Base-by-base conservation (phyloP, 345 rosid species). In the Salix koriyanagi region DNA sequence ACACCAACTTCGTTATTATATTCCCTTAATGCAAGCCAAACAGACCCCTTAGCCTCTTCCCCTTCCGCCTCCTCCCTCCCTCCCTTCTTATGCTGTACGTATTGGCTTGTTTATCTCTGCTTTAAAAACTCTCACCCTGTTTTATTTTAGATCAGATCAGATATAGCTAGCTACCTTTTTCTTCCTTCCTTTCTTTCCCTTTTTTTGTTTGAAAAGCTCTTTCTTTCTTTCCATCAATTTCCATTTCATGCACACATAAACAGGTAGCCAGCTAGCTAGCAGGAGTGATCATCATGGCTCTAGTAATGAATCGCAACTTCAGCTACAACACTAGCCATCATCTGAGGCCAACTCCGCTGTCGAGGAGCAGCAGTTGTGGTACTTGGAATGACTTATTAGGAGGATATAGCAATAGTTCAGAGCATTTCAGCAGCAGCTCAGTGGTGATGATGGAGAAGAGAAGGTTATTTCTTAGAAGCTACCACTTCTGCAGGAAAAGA, bases 381-480 rank as follows among this genome's bases (percentile, higher is more conserved):
- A 50, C 58, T 50, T 50, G 58, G 58, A 50, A 50, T 50, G 58
- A 50, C n/a, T 50, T 50, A 6, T 50, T 50, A 50, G 58, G 52
- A 46, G 52, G 52, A 46, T 46, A 46, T 14, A 46, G 52, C 52
- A 46, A 46, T 15, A 46, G 52, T 14, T 46, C 52, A 15, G 52
- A 46, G 52, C 18, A 46, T 46, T 46, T 13, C 52, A 46, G 19
- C 52, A 46, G 41, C 74, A 71, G 39, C 71, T 71, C 44, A 50
- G 37, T 26, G 19, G 60, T 75, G 83, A 78, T 87, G 85, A 84
- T 89, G 85, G 97, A 92, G 91, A 92, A 92, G 91, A 84, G 98
- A 72, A 96, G 90, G 81, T 37, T 90, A 71, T 94, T 94, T 71
- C 73, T 92, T 58, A 88, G 91, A 66, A 94, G 96, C 84, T 91